Percentiles rank a stretch among this genome's conserved stretches.
Evolutionary conservation across 1,284 basidiomycete genomes (phyloP).

Genomic region (Ustilago xerochloae): DNA sequence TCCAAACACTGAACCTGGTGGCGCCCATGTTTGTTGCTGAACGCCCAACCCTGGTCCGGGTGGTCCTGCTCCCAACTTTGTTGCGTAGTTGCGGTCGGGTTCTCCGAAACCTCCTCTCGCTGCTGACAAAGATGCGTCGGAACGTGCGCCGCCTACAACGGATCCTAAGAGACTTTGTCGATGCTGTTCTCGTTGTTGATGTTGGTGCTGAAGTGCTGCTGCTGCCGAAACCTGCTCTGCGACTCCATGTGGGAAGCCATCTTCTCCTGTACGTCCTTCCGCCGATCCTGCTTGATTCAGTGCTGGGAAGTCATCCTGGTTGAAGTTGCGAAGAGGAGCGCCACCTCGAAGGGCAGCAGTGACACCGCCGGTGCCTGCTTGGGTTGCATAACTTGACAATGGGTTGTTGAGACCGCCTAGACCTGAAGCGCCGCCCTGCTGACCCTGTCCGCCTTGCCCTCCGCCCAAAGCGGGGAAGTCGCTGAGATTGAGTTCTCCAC

Average conservation of each 20-base stretch:
- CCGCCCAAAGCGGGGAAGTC: slow-evolving; percentile 59
- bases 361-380: slow-evolving; percentile 51
- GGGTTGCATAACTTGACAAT: slow-evolving; percentile 57
- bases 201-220: slow-evolving; percentile 61
- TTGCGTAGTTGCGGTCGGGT: slow-evolving; percentile 57
- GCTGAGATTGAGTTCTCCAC: slow-evolving; percentile 50
- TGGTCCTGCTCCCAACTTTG: slow-evolving; percentile 47
- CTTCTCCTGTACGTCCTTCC: slow-evolving; percentile 38
- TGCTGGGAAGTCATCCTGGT: slow-evolving; percentile 65
- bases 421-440: slow-evolving; percentile 48
- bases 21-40: slow-evolving; percentile 51
- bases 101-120: slow-evolving; percentile 62
- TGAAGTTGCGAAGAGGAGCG: slow-evolving; percentile 50
- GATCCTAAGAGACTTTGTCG: slow-evolving; percentile 48
- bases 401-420: slow-evolving; percentile 32
- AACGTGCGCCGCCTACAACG: slow-evolving; percentile 37
- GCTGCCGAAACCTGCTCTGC: slow-evolving; percentile 61
- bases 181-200: slow-evolving; percentile 58
- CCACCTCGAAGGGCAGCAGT: slow-evolving; percentile 38
- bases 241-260: slow-evolving; percentile 41
- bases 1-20: slow-evolving; percentile 40
- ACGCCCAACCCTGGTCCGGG: slow-evolving; percentile 39
- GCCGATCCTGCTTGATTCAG: slow-evolving; percentile 47
- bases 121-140: slow-evolving; percentile 51
- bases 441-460: slow-evolving; percentile 34